A percentile compares a stretch with the other conserved stretches of the same genome.
Evolutionary conservation across 805 yeast species (phyloP).

Genomic region (Barnettozyma wickerhamii): DNA sequence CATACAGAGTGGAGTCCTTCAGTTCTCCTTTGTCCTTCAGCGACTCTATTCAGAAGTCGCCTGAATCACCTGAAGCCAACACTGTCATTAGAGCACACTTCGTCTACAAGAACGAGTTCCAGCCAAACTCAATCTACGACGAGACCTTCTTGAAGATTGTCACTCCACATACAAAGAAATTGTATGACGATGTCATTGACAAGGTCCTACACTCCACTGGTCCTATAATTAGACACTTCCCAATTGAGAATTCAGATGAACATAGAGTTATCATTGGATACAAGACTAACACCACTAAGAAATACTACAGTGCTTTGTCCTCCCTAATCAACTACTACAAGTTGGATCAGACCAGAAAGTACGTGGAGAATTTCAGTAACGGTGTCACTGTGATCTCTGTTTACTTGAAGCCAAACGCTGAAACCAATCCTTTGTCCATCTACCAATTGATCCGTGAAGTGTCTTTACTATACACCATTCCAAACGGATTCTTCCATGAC

Average conservation of each 20-base stretch:
- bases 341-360: slow-evolving; percentile 78
- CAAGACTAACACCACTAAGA: slow-evolving; percentile 77
- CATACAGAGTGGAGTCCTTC: slow-evolving; percentile 75
- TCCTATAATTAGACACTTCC: slow-evolving; percentile 86
- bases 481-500: slow-evolving; percentile 75
- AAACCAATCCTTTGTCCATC: slow-evolving; percentile 58
- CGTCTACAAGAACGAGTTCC: slow-evolving; percentile 69
- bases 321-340: slow-evolving; percentile 88
- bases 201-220: slow-evolving; percentile 76
- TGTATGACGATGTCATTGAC: slow-evolving; percentile 68
- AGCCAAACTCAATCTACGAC: slow-evolving; percentile 61
- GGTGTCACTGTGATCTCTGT: slow-evolving; percentile 84
- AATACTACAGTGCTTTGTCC: slow-evolving; percentile 81
- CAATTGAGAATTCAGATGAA: slow-evolving; percentile 76
- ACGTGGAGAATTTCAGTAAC: slow-evolving; percentile 89
- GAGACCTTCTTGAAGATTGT: slow-evolving; percentile 72
- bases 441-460: slow-evolving; percentile 93
- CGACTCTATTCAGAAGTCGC: slow-evolving; percentile 27
- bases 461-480: slow-evolving; percentile 85
- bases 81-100: slow-evolving; percentile 64
- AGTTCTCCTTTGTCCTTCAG: slow-evolving; percentile 52
- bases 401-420: slow-evolving; percentile 66
- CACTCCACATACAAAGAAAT: slow-evolving; percentile 69
- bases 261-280: slow-evolving; percentile 86
- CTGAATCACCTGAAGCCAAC: slow-evolving; percentile 31